These are phyloP conservation scores for Trichoderma atroviride DNA, from an alignment of 2,329 filamentous ascomycete genomes.

Conservation along the genomic window DNA sequence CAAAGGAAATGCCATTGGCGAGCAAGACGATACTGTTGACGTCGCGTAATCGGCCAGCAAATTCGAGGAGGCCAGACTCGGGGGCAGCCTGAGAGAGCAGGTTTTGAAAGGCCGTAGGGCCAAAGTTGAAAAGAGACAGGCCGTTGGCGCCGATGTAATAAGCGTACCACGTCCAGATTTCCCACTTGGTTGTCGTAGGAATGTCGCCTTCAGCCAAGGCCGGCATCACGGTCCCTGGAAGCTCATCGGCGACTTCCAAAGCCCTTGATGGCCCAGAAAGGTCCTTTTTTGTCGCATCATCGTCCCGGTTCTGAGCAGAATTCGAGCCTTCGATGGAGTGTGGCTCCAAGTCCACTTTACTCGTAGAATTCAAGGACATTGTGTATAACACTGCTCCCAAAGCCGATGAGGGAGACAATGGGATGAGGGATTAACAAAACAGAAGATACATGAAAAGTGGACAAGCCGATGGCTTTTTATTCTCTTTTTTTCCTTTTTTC, in stretches of 20 bases:
- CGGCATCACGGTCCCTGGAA: slow-evolving; percentile 21
- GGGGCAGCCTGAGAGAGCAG: slow-evolving; percentile 46
- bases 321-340: neutral
- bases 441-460: neutral
- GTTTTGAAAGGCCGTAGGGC: slow-evolving; percentile 29
- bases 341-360: slow-evolving; percentile 1
- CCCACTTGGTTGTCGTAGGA: slow-evolving; percentile 26
- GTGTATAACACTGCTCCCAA: slow-evolving; percentile 12
- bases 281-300: neutral
- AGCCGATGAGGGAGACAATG: slow-evolving; percentile 6
- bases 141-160: slow-evolving; percentile 28
- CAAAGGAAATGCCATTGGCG: slow-evolving; percentile 70
- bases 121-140: slow-evolving; percentile 28
- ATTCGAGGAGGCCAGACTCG: slow-evolving; percentile 54
- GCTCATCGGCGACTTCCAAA: slow-evolving; percentile 18
- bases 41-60: slow-evolving; percentile 59
- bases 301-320: neutral
- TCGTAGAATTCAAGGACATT: slow-evolving; percentile 5
- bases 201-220: slow-evolving; percentile 22
- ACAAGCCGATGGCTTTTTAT: slow-evolving; percentile 6
- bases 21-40: slow-evolving; percentile 66
- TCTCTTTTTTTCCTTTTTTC: neutral
- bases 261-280: neutral
- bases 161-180: slow-evolving; percentile 27
- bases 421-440: neutral